A percentile compares a stretch with the other conserved stretches of the same genome.
phyloP scores from a whole-genome alignment of 805 yeast genomes.

The Candida sithepensis region DNA sequence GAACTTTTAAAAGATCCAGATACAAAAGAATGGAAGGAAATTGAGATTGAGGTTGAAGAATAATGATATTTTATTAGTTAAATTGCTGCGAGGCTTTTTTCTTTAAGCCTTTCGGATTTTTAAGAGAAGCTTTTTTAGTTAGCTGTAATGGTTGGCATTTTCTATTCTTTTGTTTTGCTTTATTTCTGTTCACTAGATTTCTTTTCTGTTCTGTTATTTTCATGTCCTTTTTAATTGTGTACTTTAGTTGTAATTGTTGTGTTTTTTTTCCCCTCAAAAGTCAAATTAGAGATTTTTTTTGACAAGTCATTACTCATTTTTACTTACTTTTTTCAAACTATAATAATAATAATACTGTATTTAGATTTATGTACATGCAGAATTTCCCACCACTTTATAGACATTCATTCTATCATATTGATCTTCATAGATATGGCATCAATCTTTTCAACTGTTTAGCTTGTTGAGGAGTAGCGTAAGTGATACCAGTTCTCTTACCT shows the following conservation, averaged over 20 bases:
- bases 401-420: background rate
- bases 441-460: slow-evolving; percentile 55
- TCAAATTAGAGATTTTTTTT: background rate
- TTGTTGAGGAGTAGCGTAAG: slow-evolving; percentile 51
- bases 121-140: no score
- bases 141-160: no score
- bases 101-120: no score
- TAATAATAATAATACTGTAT: background rate
- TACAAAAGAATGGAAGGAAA: slow-evolving; percentile 51
- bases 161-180: background rate
- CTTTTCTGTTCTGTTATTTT: background rate
- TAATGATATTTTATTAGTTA: slow-evolving; percentile 5
- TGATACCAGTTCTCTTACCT: slow-evolving; percentile 57
- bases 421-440: slow-evolving; percentile 40
- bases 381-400: background rate
- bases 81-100: no score
- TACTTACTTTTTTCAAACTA: no score
- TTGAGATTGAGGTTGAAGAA: slow-evolving; percentile 40
- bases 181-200: background rate
- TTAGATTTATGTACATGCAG: background rate
- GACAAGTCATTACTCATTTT: no score
- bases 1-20: slow-evolving; percentile 49
- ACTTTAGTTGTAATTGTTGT: slow-evolving; percentile 2
- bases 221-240: slow-evolving; percentile 3
- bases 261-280: no score